phyloP scores from a whole-genome alignment of 2,329 filamentous ascomycete species.

The Aurifilum marmelostoma region DNA sequence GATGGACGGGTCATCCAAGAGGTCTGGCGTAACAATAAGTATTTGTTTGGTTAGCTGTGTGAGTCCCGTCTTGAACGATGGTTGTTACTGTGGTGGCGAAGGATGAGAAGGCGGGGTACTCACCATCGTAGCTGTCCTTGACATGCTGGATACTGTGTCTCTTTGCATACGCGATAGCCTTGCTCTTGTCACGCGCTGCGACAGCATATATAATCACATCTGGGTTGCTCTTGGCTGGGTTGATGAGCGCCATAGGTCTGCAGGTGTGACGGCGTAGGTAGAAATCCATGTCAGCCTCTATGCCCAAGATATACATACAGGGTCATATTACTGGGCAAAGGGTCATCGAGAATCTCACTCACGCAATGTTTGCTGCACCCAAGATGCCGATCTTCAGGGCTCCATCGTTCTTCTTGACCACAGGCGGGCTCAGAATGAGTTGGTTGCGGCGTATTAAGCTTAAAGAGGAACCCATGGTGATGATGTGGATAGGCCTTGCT shows the following conservation, averaged over 20 bases:
- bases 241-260: constrained; percentile 48
- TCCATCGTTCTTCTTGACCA: constrained; percentile 27
- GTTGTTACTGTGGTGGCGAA: background rate
- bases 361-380: constrained; percentile 46
- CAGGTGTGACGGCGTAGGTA: too few relatives aligned
- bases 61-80: background rate
- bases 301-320: background rate
- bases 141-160: constrained; percentile 55
- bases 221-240: constrained; percentile 54
- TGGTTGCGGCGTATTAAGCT: constrained; percentile 30
- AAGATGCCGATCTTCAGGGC: constrained; percentile 46
- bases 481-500: background rate
- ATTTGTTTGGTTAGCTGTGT: background rate
- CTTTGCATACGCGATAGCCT: constrained; percentile 53
- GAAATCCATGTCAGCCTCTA: background rate
- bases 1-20: constrained; percentile 47
- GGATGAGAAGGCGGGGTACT: background rate
- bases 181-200: constrained; percentile 52
- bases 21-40: constrained; percentile 32
- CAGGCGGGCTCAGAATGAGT: constrained; percentile 22
- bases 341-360: constrained; percentile 28
- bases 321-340: background rate
- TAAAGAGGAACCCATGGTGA: constrained; percentile 21
- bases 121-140: constrained; percentile 53
- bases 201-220: constrained; percentile 57